These are phyloP conservation scores for Plasmodium coatneyi DNA, from an alignment of 169 alveolate species.

Conservation along the genomic window DNA sequence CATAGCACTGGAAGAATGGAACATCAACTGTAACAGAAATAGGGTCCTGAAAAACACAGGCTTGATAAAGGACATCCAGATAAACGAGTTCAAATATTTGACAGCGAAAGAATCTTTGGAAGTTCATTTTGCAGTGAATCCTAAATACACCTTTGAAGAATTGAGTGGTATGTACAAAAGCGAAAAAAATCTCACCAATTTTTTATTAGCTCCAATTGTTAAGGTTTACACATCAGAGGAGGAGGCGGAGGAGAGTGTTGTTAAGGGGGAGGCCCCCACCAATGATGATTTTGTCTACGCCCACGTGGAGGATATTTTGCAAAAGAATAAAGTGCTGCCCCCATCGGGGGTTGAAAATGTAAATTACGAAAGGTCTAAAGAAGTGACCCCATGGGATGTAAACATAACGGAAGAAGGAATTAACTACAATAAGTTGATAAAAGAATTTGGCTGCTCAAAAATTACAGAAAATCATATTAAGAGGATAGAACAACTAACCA, in stretches of 20 bases:
- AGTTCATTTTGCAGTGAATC: conserved; percentile 65
- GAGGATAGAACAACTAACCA: conserved; percentile 85
- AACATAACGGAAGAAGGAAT: conserved; percentile 84
- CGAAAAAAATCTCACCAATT: conserved; percentile 18
- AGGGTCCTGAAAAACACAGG: conserved; percentile 53
- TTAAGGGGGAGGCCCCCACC: conserved; percentile 4
- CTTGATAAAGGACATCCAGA: conserved; percentile 39
- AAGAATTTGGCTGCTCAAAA: conserved; percentile 94
- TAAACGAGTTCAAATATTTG: conserved; percentile 61
- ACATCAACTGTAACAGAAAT: conserved; percentile 73
- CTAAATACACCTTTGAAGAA: conserved; percentile 59
- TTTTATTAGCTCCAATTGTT: conserved; percentile 36
- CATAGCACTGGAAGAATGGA: conserved; percentile 73
- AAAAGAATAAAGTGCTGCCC: conserved; percentile 73
- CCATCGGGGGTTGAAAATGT: conserved; percentile 70
- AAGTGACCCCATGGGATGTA: conserved; percentile 78
- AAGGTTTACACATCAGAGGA: conserved; percentile 61
- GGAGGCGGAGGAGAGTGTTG: conserved; percentile 66
- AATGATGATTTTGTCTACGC: conserved; percentile 67
- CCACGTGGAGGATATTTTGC: conserved; percentile 68
- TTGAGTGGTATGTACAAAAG: conserved; percentile 25
- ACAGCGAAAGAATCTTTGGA: conserved; percentile 75
- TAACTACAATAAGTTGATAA: conserved; percentile 94
- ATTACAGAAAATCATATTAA: conserved; percentile 89
- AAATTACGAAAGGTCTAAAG: conserved; percentile 55